Conservation (phyloP, 129 eudicot species). For the Mikania micrantha region DNA sequence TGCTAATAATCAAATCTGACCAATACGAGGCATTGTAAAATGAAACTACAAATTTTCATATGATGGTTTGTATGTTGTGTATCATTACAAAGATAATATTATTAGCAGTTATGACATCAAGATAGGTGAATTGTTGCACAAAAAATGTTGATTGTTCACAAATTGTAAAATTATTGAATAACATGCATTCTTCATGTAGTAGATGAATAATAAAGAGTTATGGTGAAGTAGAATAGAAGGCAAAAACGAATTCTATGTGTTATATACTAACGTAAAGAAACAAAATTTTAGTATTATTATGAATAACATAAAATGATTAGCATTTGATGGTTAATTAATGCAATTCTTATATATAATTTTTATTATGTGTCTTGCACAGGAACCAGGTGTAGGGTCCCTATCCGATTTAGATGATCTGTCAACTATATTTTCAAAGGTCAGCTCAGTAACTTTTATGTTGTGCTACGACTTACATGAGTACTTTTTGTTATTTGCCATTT, state of each 20-base stretch:
- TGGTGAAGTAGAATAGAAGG: neutral
- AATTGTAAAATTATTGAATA: neutral
- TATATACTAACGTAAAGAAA: neutral
- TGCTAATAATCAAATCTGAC: neutral
- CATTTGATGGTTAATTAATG: neutral
- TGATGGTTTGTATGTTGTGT: neutral
- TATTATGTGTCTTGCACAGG: constrained; percentile 34
- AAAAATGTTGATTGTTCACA: neutral
- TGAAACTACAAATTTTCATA: neutral
- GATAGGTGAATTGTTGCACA: neutral
- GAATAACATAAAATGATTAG: neutral
- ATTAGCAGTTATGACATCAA: neutral
- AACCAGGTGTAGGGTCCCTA: constrained; percentile 59
- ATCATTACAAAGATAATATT: neutral
- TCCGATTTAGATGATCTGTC: constrained; percentile 86
- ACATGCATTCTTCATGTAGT: neutral
- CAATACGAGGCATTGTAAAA: neutral
- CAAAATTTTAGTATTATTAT: too few relatives aligned
- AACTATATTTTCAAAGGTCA: constrained; percentile 85
- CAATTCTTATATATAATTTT: constrained; percentile 2
- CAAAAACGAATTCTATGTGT: neutral
- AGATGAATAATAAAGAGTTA: neutral
- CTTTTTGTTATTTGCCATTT: neutral
- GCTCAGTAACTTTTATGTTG: constrained; percentile 17
- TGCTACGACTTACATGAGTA: neutral